Evolutionary conservation across 257 asterid species (phyloP), one percentile per base, ranked within the genome.

Genomic region (Solanum sitiens): DNA sequence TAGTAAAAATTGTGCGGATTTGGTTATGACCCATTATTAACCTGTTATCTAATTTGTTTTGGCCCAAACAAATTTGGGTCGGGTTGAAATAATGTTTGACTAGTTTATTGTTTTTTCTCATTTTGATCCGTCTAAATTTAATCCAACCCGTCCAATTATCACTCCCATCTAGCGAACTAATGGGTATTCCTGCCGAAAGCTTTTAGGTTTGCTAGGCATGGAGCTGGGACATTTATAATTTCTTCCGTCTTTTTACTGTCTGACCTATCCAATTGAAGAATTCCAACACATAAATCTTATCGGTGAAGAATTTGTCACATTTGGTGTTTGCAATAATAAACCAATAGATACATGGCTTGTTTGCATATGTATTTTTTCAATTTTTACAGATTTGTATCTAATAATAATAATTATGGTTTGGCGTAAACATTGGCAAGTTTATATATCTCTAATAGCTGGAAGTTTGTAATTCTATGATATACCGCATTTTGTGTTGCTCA

Each of bases 91-190:
- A 6, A 3, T 1, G 23, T 53, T 53, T 53, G 10, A 53, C 23
- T 8, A 0, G 0, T 53, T 53, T 0, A 15, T 50, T 2, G 0
- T 15, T 50, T 50, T 7, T 15, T 0, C 3, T 35, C 21, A 50
- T 50, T 50, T 0, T 50, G 21, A 53, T 0, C 0, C 0, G 9
- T 53, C 0, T 53, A 16, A 53, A 50, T 50, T 50, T 50, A 15
- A 14, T 16, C 0, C 2, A 6, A 50, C 3, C 9, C 23, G 0
- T 50, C 9, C 61, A 50, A 50, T 50, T 5, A 21, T 2, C 61
- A 50, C 61, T 16, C 7, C 12, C 35, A 8, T 14, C 6, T 32
- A 15, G 40, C 16, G n/a, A 71, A 18, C 80, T 39, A 73, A 72
- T 20, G 45, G 4, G 0, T 39, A 72, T 72, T 18, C 16, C 80